phyloP scores from a whole-genome alignment of 2,329 filamentous ascomycete genomes.

The Tolypocladium album region DNA sequence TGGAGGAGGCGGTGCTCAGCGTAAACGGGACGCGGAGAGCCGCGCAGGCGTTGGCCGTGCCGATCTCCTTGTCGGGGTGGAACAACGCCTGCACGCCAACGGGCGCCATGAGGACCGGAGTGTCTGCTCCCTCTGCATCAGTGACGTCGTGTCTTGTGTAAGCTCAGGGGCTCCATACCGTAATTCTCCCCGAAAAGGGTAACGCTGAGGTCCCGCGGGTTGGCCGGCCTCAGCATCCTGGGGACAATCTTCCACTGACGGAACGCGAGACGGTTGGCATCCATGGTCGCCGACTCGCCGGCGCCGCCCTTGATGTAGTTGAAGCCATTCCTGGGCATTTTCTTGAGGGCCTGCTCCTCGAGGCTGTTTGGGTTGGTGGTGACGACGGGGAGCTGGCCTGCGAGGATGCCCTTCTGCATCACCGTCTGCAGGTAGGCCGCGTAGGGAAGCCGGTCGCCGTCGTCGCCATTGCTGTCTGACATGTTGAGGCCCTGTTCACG shows the following conservation, averaged over 20 bases:
- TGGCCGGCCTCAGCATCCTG: constrained; percentile 34
- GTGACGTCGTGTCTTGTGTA: background rate
- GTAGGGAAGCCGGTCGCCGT: constrained; percentile 17
- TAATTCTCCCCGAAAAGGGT: constrained; percentile 41
- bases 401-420: constrained; percentile 40
- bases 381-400: constrained; percentile 34
- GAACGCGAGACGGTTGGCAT: constrained; percentile 48
- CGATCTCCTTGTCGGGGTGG: constrained; percentile 54
- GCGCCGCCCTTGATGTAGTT: constrained; percentile 54
- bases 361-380: constrained; percentile 49
- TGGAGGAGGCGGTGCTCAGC: constrained; percentile 52
- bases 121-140: constrained; percentile 27
- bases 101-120: constrained; percentile 48
- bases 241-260: constrained; percentile 41
- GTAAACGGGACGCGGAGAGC: constrained; percentile 54
- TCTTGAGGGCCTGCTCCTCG: constrained; percentile 40
- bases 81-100: constrained; percentile 60
- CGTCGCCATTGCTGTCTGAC: constrained; percentile 7
- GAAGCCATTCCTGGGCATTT: constrained; percentile 36
- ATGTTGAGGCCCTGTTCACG: constrained; percentile 3
- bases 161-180: constrained; percentile 13
- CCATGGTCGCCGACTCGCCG: constrained; percentile 49
- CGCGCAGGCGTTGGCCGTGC: constrained; percentile 50
- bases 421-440: constrained; percentile 35
- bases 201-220: constrained; percentile 35